A percentile compares a stretch with the other conserved stretches of the same genome.
Conservation (phyloP, 495 filamentous ascomycete genomes). For the Penicillium arizonense region DNA sequence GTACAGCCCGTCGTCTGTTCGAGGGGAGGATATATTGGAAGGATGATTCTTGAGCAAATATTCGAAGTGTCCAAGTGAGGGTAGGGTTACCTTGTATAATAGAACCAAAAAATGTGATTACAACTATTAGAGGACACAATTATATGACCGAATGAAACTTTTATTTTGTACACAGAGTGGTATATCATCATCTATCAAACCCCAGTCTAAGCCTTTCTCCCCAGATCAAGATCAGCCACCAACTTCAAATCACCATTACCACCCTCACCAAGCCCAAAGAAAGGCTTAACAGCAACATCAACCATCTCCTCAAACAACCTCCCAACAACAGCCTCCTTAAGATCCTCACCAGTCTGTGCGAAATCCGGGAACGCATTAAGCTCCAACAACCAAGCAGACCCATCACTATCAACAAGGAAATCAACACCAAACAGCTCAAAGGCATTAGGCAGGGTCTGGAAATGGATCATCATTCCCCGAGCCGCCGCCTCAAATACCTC, state of each 20-base stretch:
- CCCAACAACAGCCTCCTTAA: conserved; percentile 61
- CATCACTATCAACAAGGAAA: conserved; percentile 72
- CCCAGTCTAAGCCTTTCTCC: conserved; percentile 34
- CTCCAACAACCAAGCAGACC: conserved; percentile 74
- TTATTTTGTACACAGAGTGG: conserved; percentile 4
- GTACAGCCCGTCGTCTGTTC: conserved; percentile 57
- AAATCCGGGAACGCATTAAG: conserved; percentile 98
- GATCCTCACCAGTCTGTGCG: conserved; percentile 75
- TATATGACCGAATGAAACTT: background rate
- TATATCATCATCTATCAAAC: background rate
- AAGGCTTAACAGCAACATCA: conserved; percentile 59
- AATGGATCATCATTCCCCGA: conserved; percentile 78
- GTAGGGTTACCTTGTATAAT: background rate
- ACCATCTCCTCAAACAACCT: conserved; percentile 76
- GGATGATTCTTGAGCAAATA: conserved; percentile 10
- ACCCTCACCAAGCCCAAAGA: conserved; percentile 46
- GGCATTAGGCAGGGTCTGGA: conserved; percentile 81
- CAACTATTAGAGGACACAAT: too few relatives aligned
- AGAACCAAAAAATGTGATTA: background rate
- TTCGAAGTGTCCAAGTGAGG: too few relatives aligned
- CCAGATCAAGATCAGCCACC: conserved; percentile 64
- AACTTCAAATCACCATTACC: conserved; percentile 43
- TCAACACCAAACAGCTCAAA: conserved; percentile 94
- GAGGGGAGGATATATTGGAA: conserved; percentile 56
- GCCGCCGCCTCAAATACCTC: conserved; percentile 85